Base-by-base conservation (phyloP, 108 stramenopile genomes). In the Nitzschia palea region DNA sequence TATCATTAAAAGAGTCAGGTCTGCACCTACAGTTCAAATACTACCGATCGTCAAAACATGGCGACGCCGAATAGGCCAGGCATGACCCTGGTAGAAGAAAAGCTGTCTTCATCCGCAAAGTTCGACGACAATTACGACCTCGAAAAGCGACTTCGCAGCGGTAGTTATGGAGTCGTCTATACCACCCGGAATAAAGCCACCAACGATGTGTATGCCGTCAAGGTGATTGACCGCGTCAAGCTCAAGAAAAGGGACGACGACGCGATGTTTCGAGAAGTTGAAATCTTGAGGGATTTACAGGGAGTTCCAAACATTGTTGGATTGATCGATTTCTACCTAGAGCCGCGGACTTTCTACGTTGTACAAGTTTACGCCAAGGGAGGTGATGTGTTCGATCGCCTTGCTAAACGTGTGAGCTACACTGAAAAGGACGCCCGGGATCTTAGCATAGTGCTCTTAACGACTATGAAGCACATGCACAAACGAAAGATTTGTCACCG, bases 361-460 rank as follows among this genome's bases (percentile, higher is more conserved):
- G 92, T 97, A 0, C 86, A 95, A 63, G 88, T 93, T 72, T 78
- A 83, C 6, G 88, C 88, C 18, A 43, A 65, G n/a, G 98, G 98
- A 12, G 98, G 98, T 3, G 98, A 99, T 67, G 91, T 99, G 6
- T 99, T 99, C 72, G 96, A 97, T 74, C 84, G 93, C 22, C 77
- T 99, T 52, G 84, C 88, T 17, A 67, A 77, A 33, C 80, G 92
- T 34, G 77, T 77, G 32, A 62, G 37, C 26, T 99, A 97, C 77
- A 89, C 77, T 23, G 98, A 99, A 67, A 81, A 76, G 57, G 93
- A 97, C 65, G 97, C 96, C 2, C 76, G 95, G 0, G 74, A 87
- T 37, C 61, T 94, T 31, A 78, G 86, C 12, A 65, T 69, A 40
- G 74, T 47, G 8, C 56, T 97, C 23, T 71, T 96, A 48, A 51